A percentile compares a stretch with the other conserved stretches of the same genome.
phyloP scores from a whole-genome alignment of 495 filamentous ascomycete species.

The Penicillium desertorum region DNA sequence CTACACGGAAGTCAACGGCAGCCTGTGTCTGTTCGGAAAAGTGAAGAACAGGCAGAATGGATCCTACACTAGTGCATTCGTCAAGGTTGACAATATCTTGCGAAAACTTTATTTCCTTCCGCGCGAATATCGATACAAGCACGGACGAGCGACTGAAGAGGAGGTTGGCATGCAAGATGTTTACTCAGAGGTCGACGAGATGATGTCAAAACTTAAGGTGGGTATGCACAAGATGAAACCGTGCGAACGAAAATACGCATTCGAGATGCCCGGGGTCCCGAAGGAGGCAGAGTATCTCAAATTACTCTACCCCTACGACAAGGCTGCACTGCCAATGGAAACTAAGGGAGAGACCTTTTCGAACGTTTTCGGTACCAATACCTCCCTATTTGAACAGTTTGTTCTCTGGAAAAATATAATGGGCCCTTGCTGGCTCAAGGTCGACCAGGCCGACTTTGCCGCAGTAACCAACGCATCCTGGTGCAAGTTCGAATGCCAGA shows the following conservation, averaged over 20 bases:
- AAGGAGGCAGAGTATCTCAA: constrained; percentile 91
- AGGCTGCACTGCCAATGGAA: constrained; percentile 66
- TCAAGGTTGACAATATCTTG: constrained; percentile 93
- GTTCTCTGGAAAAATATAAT: constrained; percentile 97
- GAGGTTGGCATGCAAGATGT: constrained; percentile 88
- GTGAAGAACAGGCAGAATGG: constrained; percentile 85
- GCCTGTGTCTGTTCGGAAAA: constrained; percentile 92
- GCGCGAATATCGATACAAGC: constrained; percentile 63
- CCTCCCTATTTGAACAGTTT: constrained; percentile 93
- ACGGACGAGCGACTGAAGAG: constrained; percentile 69
- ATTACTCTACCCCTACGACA: constrained; percentile 86
- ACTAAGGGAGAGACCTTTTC: constrained; percentile 87
- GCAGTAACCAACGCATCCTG: constrained; percentile 89
- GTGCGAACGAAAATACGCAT: constrained; percentile 88
- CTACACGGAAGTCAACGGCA: constrained; percentile 90
- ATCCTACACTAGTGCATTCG: constrained; percentile 82
- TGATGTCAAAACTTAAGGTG: constrained; percentile 83
- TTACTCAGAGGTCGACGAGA: constrained; percentile 77
- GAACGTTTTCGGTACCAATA: constrained; percentile 91
- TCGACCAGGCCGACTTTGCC: constrained; percentile 78
- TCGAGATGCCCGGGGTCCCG: constrained; percentile 84
- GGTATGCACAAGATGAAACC: constrained; percentile 90
- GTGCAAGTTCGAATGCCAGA: constrained; percentile 91
- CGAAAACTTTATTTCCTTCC: constrained; percentile 93
- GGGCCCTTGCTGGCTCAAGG: constrained; percentile 96